Conservation (phyloP, 306 rosid genomes). For the Medicago arabica region DNA sequence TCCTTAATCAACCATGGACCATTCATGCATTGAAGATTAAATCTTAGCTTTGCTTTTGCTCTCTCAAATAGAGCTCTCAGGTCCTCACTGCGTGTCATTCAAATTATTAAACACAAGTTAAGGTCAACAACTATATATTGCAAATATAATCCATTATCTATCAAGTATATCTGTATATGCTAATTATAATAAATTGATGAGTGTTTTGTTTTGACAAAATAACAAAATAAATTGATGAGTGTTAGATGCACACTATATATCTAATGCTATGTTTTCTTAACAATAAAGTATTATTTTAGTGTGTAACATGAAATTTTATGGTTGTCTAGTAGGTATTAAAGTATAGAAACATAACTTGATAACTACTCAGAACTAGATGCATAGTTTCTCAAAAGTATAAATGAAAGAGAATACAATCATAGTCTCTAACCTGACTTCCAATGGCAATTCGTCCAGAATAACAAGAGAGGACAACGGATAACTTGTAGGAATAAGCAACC, state of each 20-base stretch:
- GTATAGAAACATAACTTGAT: not conserved
- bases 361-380: not conserved
- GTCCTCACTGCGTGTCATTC: slow-evolving; percentile 37
- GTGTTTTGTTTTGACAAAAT: too few species aligned
- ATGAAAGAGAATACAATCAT: not conserved
- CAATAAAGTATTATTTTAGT: too few species aligned
- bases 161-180: not conserved
- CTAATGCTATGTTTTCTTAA: too few species aligned
- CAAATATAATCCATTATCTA: not conserved
- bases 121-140: not conserved
- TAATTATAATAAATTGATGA: too few species aligned
- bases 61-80: slow-evolving; percentile 25
- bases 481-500: slow-evolving; percentile 48
- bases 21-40: not conserved
- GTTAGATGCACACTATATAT: too few species aligned
- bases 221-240: too few species aligned
- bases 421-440: slow-evolving; percentile 44
- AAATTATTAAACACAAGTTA: not conserved
- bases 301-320: too few species aligned
- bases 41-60: slow-evolving; percentile 42
- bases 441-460: slow-evolving; percentile 39
- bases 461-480: slow-evolving; percentile 48
- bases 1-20: slow-evolving; percentile 49
- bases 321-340: not conserved
- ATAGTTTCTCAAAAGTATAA: slow-evolving; percentile 1